phyloP scores from a whole-genome alignment of 2,329 filamentous ascomycete species.

The Tolypocladium endophyticum region DNA sequence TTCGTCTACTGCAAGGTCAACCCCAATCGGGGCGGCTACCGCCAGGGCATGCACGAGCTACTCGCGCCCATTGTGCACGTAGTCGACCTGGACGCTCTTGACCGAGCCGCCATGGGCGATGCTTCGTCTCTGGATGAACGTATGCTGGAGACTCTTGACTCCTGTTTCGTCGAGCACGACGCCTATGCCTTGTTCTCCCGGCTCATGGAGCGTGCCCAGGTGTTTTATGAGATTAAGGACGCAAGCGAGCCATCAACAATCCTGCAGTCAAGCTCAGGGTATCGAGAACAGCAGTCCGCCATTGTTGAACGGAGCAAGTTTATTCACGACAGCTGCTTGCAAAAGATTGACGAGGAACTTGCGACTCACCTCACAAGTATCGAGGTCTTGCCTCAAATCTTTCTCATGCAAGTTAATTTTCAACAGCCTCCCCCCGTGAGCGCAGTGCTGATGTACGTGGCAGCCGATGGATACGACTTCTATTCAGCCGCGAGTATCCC shows the following conservation, averaged over 20 bases:
- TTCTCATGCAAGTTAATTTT: conserved; percentile 60
- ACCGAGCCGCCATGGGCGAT: conserved; percentile 27
- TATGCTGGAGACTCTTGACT: conserved; percentile 60
- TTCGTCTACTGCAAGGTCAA: conserved; percentile 95
- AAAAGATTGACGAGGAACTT: conserved; percentile 72
- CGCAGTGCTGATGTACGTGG: not conserved
- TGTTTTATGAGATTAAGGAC: conserved; percentile 65
- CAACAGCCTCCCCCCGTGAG: too few species aligned
- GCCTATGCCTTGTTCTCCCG: conserved; percentile 75
- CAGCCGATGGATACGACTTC: conserved; percentile 83
- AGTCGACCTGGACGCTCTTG: conserved; percentile 70
- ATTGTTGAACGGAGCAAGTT: conserved; percentile 80
- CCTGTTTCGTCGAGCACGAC: conserved; percentile 75
- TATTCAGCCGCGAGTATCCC: conserved; percentile 89
- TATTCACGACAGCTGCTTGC: conserved; percentile 75
- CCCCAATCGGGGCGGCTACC: conserved; percentile 73
- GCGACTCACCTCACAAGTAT: conserved; percentile 70
- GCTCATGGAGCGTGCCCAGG: conserved; percentile 79
- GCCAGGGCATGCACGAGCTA: conserved; percentile 98
- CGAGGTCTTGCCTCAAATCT: conserved; percentile 92
- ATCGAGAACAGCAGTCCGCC: conserved; percentile 28
- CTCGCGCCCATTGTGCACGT: conserved; percentile 83
- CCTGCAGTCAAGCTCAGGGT: conserved; percentile 10
- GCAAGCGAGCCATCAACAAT: conserved; percentile 2
- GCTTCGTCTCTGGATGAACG: conserved; percentile 31